phyloP scores from a whole-genome alignment of 495 filamentous ascomycete species.

The Lineolata rhizophorae region DNA sequence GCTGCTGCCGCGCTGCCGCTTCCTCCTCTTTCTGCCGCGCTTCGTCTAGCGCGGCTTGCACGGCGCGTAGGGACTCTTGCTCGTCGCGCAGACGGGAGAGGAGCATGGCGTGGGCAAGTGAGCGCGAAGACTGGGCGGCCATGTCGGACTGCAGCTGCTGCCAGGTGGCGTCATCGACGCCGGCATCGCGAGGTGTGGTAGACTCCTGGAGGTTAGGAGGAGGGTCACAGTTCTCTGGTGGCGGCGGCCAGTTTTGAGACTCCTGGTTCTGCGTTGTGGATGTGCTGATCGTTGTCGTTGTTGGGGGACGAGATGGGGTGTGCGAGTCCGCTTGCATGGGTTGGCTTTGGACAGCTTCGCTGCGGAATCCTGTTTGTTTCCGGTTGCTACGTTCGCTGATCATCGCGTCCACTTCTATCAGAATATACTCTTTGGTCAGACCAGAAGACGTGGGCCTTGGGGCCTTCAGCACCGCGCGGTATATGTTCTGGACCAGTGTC shows the following conservation, averaged over 20 bases:
- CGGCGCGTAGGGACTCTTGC: no score
- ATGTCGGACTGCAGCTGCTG: constrained; percentile 6
- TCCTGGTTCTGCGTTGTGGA: neutral
- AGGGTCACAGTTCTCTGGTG: no score
- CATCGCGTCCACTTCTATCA: constrained; percentile 4
- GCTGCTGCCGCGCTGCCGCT: constrained; percentile 1
- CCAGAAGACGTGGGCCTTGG: constrained; percentile 2
- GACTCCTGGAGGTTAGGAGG: no score
- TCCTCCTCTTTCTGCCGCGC: neutral
- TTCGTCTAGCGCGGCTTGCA: no score
- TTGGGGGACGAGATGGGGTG: neutral
- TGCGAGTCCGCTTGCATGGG: neutral
- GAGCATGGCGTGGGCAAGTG: no score
- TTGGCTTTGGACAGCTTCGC: neutral
- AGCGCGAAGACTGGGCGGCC: no score
- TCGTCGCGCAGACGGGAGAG: no score
- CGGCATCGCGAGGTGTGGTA: constrained; percentile 3
- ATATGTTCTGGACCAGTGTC: constrained; percentile 30
- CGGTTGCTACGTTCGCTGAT: neutral
- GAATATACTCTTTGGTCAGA: neutral
- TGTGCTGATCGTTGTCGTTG: neutral
- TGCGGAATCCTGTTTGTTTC: no score
- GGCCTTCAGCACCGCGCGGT: constrained; percentile 19
- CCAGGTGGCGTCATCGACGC: constrained; percentile 6
- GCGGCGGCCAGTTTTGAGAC: neutral